Conservation (phyloP, 1,284 basidiomycete species). For the Austropuccinia psidii region DNA sequence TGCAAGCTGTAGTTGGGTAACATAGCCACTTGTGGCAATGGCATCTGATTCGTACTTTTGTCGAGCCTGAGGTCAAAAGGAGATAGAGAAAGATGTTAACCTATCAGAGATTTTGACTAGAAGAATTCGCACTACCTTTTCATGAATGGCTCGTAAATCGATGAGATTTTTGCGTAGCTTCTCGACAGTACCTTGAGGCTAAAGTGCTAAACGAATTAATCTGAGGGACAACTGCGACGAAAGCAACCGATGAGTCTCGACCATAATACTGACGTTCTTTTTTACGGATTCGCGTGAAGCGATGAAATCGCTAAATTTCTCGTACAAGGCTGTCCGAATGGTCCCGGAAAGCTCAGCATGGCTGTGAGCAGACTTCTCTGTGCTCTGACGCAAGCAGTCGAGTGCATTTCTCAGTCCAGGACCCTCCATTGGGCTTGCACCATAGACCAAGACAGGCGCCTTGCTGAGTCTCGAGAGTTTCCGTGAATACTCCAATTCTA, state of each 20-base stretch:
- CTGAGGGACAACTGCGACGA: neutral
- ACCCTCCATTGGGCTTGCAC: neutral
- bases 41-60: constrained; percentile 93
- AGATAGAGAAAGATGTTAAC: neutral
- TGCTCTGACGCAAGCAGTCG: constrained; percentile 1
- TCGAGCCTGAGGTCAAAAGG: constrained; percentile 55
- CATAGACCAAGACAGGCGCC: constrained; percentile 53
- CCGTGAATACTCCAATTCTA: constrained; percentile 94
- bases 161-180: constrained; percentile 77
- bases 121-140: constrained; percentile 53
- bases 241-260: neutral
- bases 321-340: constrained; percentile 70
- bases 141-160: constrained; percentile 69
- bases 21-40: constrained; percentile 87
- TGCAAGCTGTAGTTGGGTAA: constrained; percentile 81
- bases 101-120: neutral
- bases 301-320: constrained; percentile 26
- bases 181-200: constrained; percentile 66
- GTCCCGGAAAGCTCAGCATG: constrained; percentile 60
- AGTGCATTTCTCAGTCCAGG: neutral
- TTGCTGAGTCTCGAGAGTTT: constrained; percentile 70
- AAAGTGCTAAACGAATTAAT: constrained; percentile 37
- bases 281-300: neutral
- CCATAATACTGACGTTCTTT: constrained; percentile 15
- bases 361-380: constrained; percentile 16